phyloP scores from a whole-genome alignment of 306 rosid genomes.

The Biancaea sappan region DNA sequence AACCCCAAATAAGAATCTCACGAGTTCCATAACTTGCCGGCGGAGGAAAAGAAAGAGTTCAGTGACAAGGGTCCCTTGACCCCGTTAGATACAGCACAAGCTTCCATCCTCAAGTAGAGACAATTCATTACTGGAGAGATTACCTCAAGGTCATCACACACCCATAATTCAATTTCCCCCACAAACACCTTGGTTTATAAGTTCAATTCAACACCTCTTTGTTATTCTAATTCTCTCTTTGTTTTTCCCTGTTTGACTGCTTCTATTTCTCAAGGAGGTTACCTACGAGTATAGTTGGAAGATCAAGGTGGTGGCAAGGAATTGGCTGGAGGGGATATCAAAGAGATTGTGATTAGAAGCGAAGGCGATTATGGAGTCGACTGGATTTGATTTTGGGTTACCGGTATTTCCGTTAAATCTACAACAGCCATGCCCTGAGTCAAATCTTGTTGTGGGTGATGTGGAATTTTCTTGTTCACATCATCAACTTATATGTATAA shows the following conservation, averaged over 20 bases:
- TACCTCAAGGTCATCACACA: slow-evolving; percentile 40
- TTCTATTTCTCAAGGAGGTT: slow-evolving; percentile 37
- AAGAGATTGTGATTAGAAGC: slow-evolving; percentile 57
- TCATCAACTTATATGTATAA: too few species aligned
- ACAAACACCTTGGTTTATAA: slow-evolving; percentile 46
- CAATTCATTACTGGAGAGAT: slow-evolving; percentile 64
- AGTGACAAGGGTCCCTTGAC: slow-evolving; percentile 46
- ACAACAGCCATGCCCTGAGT: slow-evolving; percentile 74
- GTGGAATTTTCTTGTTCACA: too few species aligned
- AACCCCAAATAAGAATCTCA: background rate
- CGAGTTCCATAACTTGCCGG: slow-evolving; percentile 47
- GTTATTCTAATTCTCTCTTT: background rate
- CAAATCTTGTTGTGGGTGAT: slow-evolving; percentile 63
- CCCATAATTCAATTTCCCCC: slow-evolving; percentile 49
- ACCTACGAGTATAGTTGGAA: slow-evolving; percentile 42
- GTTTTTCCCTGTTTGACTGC: background rate
- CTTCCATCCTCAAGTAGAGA: slow-evolving; percentile 46
- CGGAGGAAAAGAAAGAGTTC: slow-evolving; percentile 59
- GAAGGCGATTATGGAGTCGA: slow-evolving; percentile 28
- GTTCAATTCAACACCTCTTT: background rate
- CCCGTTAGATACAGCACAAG: slow-evolving; percentile 69
- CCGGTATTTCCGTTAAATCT: slow-evolving; percentile 48
- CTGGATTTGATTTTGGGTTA: slow-evolving; percentile 45
- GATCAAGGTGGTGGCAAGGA: slow-evolving; percentile 19
- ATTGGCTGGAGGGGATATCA: slow-evolving; percentile 50